Conservation (phyloP, 2,329 filamentous ascomycete species). For the Colletotrichum sp. region DNA sequence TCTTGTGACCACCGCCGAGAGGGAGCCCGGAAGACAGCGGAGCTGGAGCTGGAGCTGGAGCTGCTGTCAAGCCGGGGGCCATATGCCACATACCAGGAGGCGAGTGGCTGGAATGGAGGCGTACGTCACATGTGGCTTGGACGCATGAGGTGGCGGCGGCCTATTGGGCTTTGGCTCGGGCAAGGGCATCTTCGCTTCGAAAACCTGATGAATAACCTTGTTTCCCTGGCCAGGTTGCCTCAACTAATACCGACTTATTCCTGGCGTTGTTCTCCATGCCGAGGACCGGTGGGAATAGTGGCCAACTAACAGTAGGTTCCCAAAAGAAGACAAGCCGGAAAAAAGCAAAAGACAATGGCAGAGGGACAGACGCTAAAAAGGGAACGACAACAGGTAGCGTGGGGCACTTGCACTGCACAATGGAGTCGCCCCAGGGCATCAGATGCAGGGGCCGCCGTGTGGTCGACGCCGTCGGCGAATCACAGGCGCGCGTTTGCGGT, state of each 20-base stretch:
- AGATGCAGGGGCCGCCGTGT: slow-evolving; percentile 9
- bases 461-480: slow-evolving; percentile 5
- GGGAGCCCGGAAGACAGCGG: slow-evolving; percentile 2
- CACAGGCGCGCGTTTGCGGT: slow-evolving; percentile 17
- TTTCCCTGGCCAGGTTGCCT: background rate
- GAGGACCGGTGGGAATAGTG: background rate
- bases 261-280: background rate
- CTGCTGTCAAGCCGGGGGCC: background rate
- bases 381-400: background rate
- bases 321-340: background rate
- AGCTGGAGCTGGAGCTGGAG: background rate
- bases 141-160: background rate
- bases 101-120: slow-evolving; percentile 14
- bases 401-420: background rate
- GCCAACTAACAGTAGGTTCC: background rate
- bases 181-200: background rate
- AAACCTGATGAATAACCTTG: background rate
- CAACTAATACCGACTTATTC: background rate
- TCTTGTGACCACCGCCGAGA: slow-evolving; percentile 9
- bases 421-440: background rate
- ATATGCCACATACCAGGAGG: background rate
- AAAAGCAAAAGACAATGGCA: background rate
- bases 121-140: slow-evolving; percentile 18
- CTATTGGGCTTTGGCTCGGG: background rate
- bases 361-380: slow-evolving; percentile 4